phyloP scores from a whole-genome alignment of 257 asterid genomes.

The Nicotiana tabacum region DNA sequence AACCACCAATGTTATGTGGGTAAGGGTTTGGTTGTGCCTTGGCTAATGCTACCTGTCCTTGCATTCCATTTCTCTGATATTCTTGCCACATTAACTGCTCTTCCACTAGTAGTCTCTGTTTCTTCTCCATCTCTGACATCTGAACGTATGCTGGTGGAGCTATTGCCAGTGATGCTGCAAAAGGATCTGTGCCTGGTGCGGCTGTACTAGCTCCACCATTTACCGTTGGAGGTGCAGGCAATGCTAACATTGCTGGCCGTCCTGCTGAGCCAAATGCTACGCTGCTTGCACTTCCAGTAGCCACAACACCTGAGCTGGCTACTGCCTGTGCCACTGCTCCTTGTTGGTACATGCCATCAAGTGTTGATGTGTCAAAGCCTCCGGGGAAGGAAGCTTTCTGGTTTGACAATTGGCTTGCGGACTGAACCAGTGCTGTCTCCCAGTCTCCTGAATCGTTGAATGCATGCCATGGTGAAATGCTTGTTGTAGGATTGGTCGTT shows the following conservation, averaged over 20 bases:
- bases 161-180: constrained; percentile 65
- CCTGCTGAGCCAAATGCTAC: constrained; percentile 84
- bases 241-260: constrained; percentile 69
- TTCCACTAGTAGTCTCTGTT: constrained; percentile 56
- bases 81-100: constrained; percentile 94
- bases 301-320: constrained; percentile 52
- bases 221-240: constrained; percentile 72
- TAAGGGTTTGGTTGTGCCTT: constrained; percentile 31
- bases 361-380: constrained; percentile 54
- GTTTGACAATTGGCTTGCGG: constrained; percentile 67
- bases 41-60: constrained; percentile 56
- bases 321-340: constrained; percentile 50
- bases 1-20: constrained; percentile 47
- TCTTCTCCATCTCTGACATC: constrained; percentile 93
- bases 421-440: constrained; percentile 70
- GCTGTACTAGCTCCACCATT: constrained; percentile 17
- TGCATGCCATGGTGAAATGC: constrained; percentile 73
- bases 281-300: constrained; percentile 84
- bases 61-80: constrained; percentile 75
- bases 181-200: constrained; percentile 24
- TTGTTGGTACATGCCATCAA: constrained; percentile 89
- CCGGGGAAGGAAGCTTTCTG: constrained; percentile 61
- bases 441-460: constrained; percentile 76
- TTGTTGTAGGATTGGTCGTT: constrained; percentile 20
- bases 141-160: constrained; percentile 89